Percentiles rank a stretch among this genome's conserved stretches.
Conservation (phyloP, 2,329 filamentous ascomycete species). For the Microcyclospora tardicrescens region DNA sequence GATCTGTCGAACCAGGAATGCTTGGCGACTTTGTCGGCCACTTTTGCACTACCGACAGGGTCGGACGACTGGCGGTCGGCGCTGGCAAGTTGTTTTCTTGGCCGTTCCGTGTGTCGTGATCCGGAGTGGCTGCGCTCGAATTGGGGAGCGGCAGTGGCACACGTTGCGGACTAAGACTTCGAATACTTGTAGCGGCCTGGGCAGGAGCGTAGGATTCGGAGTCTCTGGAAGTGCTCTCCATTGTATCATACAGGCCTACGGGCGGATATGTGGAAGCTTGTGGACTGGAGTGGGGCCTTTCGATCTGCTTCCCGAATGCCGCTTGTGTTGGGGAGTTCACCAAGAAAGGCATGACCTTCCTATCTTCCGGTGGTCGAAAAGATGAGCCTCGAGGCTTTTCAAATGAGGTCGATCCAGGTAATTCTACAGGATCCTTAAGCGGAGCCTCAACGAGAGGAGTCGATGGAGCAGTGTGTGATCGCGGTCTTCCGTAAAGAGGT, state of each 20-base stretch:
- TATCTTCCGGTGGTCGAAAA: slow-evolving; percentile 1
- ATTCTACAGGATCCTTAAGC: slow-evolving; percentile 12
- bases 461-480: slow-evolving; percentile 28
- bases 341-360: not conserved
- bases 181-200: no score
- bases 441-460: slow-evolving; percentile 22
- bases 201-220: no score
- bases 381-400: slow-evolving; percentile 1
- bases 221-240: no score
- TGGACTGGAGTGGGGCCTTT: slow-evolving; percentile 12
- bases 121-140: not conserved
- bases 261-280: slow-evolving; percentile 5
- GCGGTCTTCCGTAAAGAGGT: slow-evolving; percentile 25
- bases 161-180: no score
- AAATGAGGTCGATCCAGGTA: slow-evolving; percentile 13
- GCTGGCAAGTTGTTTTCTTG: no score
- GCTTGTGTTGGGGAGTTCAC: not conserved
- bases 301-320: slow-evolving; percentile 4
- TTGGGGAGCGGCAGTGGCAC: no score
- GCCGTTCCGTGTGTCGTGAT: no score
- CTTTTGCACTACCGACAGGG: slow-evolving; percentile 2
- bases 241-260: no score
- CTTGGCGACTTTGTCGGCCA: not conserved
- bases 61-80: not conserved
- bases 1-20: not conserved